Evolutionary conservation across 2,329 filamentous ascomycete genomes (phyloP), one percentile per base, ranked within the genome.

Genomic region (Pseudogymnoascus sp.): DNA sequence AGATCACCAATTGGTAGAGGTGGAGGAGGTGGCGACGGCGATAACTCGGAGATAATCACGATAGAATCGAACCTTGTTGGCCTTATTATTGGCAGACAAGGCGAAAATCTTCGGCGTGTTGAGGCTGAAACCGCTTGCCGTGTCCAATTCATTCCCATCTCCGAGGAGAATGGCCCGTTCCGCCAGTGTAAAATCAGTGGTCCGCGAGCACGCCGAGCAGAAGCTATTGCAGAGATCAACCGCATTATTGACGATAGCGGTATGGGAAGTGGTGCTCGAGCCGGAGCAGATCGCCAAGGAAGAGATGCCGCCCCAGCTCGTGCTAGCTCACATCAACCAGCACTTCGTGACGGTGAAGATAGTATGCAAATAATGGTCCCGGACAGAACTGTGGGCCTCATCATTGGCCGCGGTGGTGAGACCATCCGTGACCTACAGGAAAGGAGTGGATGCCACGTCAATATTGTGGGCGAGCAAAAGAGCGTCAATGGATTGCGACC

Each of bases 351-450:
- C 65, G 90, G 89, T 65, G 92, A 96, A 74, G 89, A 93, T 69
- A 90, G 87, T 72, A 87, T 92, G 73, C 91, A 96, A 76, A 96
- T 96, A 71, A 95, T 96, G 90, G 92, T 96, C 16, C 92, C 92
- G 56, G 92, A 96, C 77, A 88, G 91, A 71, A 96, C 92, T 7
- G 92, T 96, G 65, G 92, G 92, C 61, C 81, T 96, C 53, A 96
- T 96, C 70, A 96, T 96, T 72, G 92, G 92, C n/a, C 89, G 92
- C 68, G 91, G 91, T 41, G 92, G 92, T 64, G 92, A 96, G 77
- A 96, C 92, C 1, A 96, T 96, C 71, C 88, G 91, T 72, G 92
- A 96, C 73, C 81, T 96, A 24, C 93, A 96, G 77, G 92, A 96
- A 75, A 84, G 90, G 66, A 95, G 90, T 70, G 90, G 90, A n/a